phyloP scores from a whole-genome alignment of 2,329 filamentous ascomycete species.

The Sporothrix mexicana region DNA sequence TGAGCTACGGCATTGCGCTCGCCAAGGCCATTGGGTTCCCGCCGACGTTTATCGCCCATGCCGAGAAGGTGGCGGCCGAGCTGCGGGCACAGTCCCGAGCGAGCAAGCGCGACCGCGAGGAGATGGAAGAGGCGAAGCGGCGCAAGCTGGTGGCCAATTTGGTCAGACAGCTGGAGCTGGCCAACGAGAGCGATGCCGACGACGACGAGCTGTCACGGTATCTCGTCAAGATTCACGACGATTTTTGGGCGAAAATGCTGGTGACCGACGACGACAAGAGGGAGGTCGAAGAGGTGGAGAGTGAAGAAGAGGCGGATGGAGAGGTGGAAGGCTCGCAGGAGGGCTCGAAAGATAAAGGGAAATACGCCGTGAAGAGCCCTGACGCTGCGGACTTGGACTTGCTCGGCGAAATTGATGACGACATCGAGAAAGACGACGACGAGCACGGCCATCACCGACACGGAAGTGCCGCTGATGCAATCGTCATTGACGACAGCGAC shows the following conservation, averaged over 20 bases:
- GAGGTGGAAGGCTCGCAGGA: not conserved
- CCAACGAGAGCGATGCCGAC: slow-evolving; percentile 65
- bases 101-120: slow-evolving; percentile 46
- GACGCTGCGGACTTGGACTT: not conserved
- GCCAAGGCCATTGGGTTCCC: slow-evolving; percentile 79
- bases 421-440: not conserved
- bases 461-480: not conserved
- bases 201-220: slow-evolving; percentile 67
- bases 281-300: not conserved
- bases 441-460: not conserved
- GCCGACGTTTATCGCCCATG: slow-evolving; percentile 67
- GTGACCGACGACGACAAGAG: not conserved
- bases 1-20: slow-evolving; percentile 83
- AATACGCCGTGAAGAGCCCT: not conserved
- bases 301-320: not conserved
- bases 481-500: slow-evolving; percentile 10
- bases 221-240: slow-evolving; percentile 70
- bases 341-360: too few species aligned
- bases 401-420: not conserved
- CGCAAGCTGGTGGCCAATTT: slow-evolving; percentile 79
- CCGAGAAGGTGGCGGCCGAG: slow-evolving; percentile 67
- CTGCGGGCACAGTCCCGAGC: slow-evolving; percentile 64
- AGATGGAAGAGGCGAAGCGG: slow-evolving; percentile 52
- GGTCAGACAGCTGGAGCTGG: slow-evolving; percentile 58
- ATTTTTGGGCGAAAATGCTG: slow-evolving; percentile 76